Evolutionary conservation across 2,329 filamentous ascomycete genomes (phyloP).

Genomic region (Phaeomoniella chlamydospora): DNA sequence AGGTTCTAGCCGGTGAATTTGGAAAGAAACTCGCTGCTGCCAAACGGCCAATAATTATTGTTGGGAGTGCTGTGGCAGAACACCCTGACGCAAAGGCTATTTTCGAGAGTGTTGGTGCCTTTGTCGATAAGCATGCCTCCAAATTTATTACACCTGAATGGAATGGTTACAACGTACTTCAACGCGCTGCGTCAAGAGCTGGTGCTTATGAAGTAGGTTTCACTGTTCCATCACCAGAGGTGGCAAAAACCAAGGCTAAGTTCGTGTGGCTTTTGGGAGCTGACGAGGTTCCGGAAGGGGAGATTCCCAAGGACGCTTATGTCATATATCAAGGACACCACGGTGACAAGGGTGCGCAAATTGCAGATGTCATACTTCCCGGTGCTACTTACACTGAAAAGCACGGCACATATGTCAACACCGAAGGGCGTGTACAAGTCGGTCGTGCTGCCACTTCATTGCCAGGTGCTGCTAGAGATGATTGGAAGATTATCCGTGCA

Average conservation of each 20-base stretch:
- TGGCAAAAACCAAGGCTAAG: slow-evolving; percentile 78
- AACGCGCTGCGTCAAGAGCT: slow-evolving; percentile 79
- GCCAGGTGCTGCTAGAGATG: slow-evolving; percentile 78
- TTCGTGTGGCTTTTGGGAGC: slow-evolving; percentile 94
- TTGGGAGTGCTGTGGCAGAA: slow-evolving; percentile 84
- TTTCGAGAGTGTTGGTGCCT: slow-evolving; percentile 78
- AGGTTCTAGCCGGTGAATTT: slow-evolving; percentile 70
- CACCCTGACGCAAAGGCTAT: slow-evolving; percentile 83
- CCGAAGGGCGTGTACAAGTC: slow-evolving; percentile 90
- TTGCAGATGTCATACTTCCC: slow-evolving; percentile 86
- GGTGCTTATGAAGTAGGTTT: slow-evolving; percentile 96
- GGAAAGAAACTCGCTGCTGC: slow-evolving; percentile 82
- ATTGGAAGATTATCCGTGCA: slow-evolving; percentile 98
- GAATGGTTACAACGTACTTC: slow-evolving; percentile 95
- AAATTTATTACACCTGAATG: slow-evolving; percentile 84
- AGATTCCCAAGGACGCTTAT: slow-evolving; percentile 91
- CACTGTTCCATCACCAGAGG: slow-evolving; percentile 65
- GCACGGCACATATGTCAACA: slow-evolving; percentile 91
- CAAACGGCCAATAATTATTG: slow-evolving; percentile 90
- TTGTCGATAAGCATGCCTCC: slow-evolving; percentile 82
- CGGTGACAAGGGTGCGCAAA: slow-evolving; percentile 81
- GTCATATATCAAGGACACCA: slow-evolving; percentile 98
- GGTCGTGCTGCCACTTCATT: slow-evolving; percentile 78
- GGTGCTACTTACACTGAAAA: slow-evolving; percentile 97
- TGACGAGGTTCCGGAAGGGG: slow-evolving; percentile 71